phyloP scores from a whole-genome alignment of 805 yeast species.

The Isabelozyma pseudorhagii region DNA sequence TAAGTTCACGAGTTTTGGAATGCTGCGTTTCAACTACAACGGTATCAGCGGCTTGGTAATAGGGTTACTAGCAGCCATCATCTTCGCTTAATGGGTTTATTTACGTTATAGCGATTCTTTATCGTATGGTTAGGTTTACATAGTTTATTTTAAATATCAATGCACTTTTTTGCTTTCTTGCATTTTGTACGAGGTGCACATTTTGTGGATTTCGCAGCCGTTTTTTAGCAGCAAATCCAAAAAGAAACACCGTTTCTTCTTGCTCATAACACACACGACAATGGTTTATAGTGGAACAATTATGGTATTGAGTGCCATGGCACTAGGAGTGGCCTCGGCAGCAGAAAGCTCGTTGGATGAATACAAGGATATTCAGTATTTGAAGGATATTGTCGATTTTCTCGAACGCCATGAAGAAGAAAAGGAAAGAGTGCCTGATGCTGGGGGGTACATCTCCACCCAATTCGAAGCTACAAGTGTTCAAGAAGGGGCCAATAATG shows the following conservation, averaged over 20 bases:
- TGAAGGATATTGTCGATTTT: background rate
- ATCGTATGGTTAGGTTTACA: too few relatives aligned
- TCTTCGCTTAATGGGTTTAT: background rate
- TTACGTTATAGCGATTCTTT: too few relatives aligned
- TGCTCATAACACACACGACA: background rate
- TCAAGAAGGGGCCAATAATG: background rate
- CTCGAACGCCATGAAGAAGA: background rate
- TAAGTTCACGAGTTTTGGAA: background rate
- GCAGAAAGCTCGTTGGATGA: background rate
- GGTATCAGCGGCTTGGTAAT: background rate
- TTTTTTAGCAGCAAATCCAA: background rate
- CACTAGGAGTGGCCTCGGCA: background rate
- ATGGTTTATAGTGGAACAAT: background rate
- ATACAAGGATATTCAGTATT: background rate
- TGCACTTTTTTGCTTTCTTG: too few relatives aligned
- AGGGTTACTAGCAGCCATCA: background rate
- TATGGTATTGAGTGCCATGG: background rate
- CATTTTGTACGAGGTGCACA: background rate
- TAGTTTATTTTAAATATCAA: too few relatives aligned
- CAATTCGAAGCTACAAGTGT: background rate
- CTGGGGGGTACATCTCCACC: too few relatives aligned
- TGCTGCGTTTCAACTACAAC: background rate
- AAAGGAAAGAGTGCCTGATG: background rate
- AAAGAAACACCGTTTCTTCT: background rate
- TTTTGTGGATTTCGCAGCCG: background rate